Evolutionary conservation across 768 basidiomycete genomes (phyloP).

Genomic region (Leccinum barrowsii): DNA sequence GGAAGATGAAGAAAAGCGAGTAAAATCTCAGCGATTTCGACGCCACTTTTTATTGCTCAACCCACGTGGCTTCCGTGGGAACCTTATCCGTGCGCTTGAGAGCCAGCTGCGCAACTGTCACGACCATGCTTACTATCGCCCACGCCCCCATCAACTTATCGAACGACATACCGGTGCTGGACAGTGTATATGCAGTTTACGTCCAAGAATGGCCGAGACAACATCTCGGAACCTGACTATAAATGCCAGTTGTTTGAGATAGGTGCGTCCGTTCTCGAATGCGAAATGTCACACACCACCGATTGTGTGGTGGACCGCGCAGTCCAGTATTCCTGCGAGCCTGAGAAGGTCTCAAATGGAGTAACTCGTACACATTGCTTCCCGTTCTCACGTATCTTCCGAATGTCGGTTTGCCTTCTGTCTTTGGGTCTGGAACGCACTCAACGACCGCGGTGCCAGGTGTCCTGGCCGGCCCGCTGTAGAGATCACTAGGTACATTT

Average conservation of each 20-base stretch:
- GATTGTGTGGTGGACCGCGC: neutral
- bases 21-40: conserved; percentile 12
- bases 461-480: conserved; percentile 63
- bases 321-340: conserved; percentile 64
- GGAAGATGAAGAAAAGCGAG: conserved; percentile 22
- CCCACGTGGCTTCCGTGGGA: conserved; percentile 33
- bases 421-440: conserved; percentile 1
- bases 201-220: neutral
- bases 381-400: conserved; percentile 73
- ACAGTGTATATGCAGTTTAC: neutral
- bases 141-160: neutral
- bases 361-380: conserved; percentile 50
- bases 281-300: conserved; percentile 3
- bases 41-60: conserved; percentile 27
- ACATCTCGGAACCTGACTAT: conserved; percentile 9
- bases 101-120: neutral
- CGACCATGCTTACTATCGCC: neutral
- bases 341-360: conserved; percentile 29
- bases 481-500: conserved; percentile 62
- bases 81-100: conserved; percentile 11
- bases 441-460: conserved; percentile 35
- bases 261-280: conserved; percentile 15
- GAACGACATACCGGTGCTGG: neutral
- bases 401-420: conserved; percentile 46
- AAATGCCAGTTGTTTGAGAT: conserved; percentile 66